These are phyloP conservation scores for Colletotrichum chrysophilum DNA, from an alignment of 2,329 filamentous ascomycete genomes.

Conservation along the genomic window DNA sequence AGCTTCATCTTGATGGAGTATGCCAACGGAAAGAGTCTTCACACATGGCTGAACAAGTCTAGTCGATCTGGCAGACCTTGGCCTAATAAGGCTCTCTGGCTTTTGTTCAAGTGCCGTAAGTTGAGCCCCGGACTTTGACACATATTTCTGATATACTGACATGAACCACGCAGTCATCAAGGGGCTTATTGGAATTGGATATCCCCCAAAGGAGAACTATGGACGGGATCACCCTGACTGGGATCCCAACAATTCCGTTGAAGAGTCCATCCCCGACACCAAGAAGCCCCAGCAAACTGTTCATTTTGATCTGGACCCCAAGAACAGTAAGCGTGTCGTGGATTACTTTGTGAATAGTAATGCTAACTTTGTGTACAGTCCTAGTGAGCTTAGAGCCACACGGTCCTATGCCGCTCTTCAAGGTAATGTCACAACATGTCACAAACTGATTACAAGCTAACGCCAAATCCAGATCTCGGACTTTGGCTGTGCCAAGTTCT, in stretches of 20 bases:
- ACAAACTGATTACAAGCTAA: background rate
- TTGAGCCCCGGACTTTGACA: background rate
- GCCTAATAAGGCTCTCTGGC: slow-evolving; percentile 13
- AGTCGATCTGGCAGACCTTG: background rate
- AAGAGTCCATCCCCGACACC: slow-evolving; percentile 1
- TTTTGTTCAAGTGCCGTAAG: slow-evolving; percentile 13
- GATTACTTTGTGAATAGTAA: no score
- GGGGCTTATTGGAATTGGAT: slow-evolving; percentile 31
- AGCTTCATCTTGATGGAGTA: slow-evolving; percentile 31
- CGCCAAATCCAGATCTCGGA: background rate
- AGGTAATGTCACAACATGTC: background rate
- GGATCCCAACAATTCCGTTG: background rate
- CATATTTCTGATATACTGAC: background rate
- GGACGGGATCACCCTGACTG: background rate
- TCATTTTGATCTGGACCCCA: slow-evolving; percentile 26
- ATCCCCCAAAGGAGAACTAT: slow-evolving; percentile 12
- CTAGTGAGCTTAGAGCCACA: background rate
- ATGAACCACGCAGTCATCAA: slow-evolving; percentile 25
- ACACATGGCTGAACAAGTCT: slow-evolving; percentile 13
- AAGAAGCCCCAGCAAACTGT: slow-evolving; percentile 1
- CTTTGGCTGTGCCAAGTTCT: slow-evolving; percentile 6
- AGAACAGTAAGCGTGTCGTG: slow-evolving; percentile 28
- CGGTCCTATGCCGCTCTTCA: slow-evolving; percentile 6
- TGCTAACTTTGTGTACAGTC: background rate
- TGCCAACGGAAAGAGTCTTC: slow-evolving; percentile 26